phyloP scores from a whole-genome alignment of 1,139 yeast genomes.

The Pichia terricola region DNA sequence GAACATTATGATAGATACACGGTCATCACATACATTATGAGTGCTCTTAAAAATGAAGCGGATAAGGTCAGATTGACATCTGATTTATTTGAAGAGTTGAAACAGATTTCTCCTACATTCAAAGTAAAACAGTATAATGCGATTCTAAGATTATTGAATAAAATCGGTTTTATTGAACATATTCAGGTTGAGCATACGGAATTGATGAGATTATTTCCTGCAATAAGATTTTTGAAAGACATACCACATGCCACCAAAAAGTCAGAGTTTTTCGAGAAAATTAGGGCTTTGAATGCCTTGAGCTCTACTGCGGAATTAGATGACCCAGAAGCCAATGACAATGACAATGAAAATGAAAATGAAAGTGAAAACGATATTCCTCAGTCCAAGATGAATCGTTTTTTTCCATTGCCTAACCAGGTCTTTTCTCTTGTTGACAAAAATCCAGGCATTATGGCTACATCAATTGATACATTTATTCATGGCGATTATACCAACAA shows the following conservation, averaged over 20 bases:
- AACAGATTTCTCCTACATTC: slow-evolving; percentile 30
- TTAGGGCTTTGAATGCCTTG: neutral
- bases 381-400: slow-evolving; percentile 26
- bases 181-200: slow-evolving; percentile 19
- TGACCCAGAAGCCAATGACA: neutral
- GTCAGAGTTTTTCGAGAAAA: slow-evolving; percentile 7
- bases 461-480: slow-evolving; percentile 38
- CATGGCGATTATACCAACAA: slow-evolving; percentile 33
- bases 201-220: slow-evolving; percentile 17
- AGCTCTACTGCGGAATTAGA: neutral
- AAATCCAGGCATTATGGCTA: slow-evolving; percentile 45
- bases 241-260: slow-evolving; percentile 26
- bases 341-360: slow-evolving; percentile 31
- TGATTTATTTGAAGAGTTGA: slow-evolving; percentile 57
- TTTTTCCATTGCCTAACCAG: slow-evolving; percentile 59
- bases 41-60: slow-evolving; percentile 50
- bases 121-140: slow-evolving; percentile 11
- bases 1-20: slow-evolving; percentile 11
- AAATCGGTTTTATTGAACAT: slow-evolving; percentile 14
- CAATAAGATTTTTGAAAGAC: slow-evolving; percentile 18
- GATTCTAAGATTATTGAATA: slow-evolving; percentile 9
- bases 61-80: slow-evolving; percentile 44
- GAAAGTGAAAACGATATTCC: slow-evolving; percentile 56
- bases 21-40: slow-evolving; percentile 32
- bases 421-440: slow-evolving; percentile 38